Evolutionary conservation across 1,284 basidiomycete species (phyloP).

Genomic region (Wallemia mellicola): DNA sequence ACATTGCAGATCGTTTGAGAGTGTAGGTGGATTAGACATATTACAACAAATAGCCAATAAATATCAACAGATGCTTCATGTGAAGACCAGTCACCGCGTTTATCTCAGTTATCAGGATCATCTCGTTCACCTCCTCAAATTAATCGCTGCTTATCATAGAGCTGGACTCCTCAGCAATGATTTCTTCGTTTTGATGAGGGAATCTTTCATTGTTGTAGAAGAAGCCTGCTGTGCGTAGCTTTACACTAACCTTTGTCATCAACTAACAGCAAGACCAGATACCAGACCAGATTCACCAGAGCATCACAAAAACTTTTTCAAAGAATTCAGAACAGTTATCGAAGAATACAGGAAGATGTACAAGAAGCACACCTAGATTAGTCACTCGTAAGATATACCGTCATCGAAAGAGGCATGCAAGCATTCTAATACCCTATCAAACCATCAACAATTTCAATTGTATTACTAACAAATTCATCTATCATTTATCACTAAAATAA

Average conservation of each 20-base stretch:
- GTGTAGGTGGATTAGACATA: too few relatives aligned
- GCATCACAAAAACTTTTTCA: background rate
- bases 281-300: background rate
- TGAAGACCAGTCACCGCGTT: background rate
- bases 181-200: background rate
- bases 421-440: too few relatives aligned
- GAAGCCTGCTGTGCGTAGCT: too few relatives aligned
- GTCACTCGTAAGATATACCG: too few relatives aligned
- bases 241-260: too few relatives aligned
- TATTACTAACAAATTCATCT: background rate
- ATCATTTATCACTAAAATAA: background rate
- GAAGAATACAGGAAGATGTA: background rate
- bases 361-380: background rate
- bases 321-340: background rate
- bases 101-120: background rate
- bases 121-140: background rate
- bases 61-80: background rate
- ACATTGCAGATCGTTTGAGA: background rate
- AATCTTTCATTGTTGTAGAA: background rate
- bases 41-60: too few relatives aligned
- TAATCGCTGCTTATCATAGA: background rate
- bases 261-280: too few relatives aligned
- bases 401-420: too few relatives aligned
- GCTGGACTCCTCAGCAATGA: background rate
- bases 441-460: too few relatives aligned